phyloP scores from a whole-genome alignment of 306 rosid genomes.

The Geum urbanum region DNA sequence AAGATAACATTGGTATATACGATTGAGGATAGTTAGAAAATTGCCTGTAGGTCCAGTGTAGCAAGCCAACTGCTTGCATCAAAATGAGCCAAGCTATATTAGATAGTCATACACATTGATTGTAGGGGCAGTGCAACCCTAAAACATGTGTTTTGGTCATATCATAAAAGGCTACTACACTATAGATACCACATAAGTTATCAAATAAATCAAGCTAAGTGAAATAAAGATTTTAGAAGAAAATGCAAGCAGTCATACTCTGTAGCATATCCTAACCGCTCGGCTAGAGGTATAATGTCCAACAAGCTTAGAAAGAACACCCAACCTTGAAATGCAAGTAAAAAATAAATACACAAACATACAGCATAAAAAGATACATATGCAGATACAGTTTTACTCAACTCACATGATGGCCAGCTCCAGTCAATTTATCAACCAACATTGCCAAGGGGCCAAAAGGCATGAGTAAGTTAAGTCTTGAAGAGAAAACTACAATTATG shows the following conservation, averaged over 20 bases:
- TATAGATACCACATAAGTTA: background rate
- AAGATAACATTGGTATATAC: background rate
- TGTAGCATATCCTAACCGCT: slow-evolving; percentile 49
- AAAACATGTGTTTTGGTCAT: background rate
- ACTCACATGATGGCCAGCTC: slow-evolving; percentile 47
- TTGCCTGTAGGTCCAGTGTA: slow-evolving; percentile 51
- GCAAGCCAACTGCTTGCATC: slow-evolving; percentile 52
- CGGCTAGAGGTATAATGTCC: slow-evolving; percentile 53
- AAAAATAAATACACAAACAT: slow-evolving; percentile 8
- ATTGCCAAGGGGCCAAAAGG: slow-evolving; percentile 50
- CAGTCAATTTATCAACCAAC: slow-evolving; percentile 30
- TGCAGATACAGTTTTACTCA: slow-evolving; percentile 1
- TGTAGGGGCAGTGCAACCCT: background rate
- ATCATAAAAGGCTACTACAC: background rate
- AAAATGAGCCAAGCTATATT: slow-evolving; percentile 26
- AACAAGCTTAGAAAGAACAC: slow-evolving; percentile 46
- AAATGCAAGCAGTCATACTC: slow-evolving; percentile 35
- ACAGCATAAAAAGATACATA: background rate
- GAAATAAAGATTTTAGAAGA: background rate
- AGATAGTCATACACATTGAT: slow-evolving; percentile 4
- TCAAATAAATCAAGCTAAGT: background rate
- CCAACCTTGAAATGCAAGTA: slow-evolving; percentile 38
- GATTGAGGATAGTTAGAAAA: background rate
- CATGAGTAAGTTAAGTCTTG: slow-evolving; percentile 44
- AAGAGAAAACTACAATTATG: slow-evolving; percentile 40